Base-by-base conservation (phyloP, 2,329 filamentous ascomycete species). In the Stemphylium vesicarium region DNA sequence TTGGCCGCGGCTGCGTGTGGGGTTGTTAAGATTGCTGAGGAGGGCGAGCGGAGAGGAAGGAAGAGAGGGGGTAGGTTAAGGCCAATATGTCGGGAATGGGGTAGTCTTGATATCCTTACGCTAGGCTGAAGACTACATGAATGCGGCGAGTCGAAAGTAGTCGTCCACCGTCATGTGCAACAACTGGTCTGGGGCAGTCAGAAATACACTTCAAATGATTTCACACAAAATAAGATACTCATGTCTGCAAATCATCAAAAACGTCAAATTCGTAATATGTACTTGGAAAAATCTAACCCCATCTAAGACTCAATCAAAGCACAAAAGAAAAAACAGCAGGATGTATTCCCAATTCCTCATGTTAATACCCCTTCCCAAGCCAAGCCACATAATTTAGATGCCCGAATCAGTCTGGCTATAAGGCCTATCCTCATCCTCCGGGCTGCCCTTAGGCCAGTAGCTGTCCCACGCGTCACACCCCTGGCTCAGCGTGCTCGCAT, bases 331-430 rank as follows among this genome's bases (percentile, higher is more conserved):
- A 36, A 15, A 42, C 5, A 43, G 26, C 40, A 43, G 26, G 40
- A 29, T 32, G 32, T 43, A 16, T 42, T 8, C 24, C 29, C 4
- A 43, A 33, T 16, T 29, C 26, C 18, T n/a, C 6, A 33, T 43
- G 16, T 33, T 20, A 7, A 43, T 2, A 20, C 9, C 26, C 26
- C 2, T 16, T 18, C 16, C 32, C 2, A 29, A 3, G 3, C 16
- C 5, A 16, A 16, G 12, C 24, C 18, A 36, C 29, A 2, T 10
- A 4, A 29, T 13, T 59, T 59, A 72, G 12, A 73, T 58, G 16
- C 71, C 71, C 18, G 70, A 74, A 43, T 74, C 70, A 2, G 70
- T 73, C 65, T 69, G 65, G 1, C 70, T 56, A 56, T 74, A 74
- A 8, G 68, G 68, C 42, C 68, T 64, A 8, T 52, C 22, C 0